Percentiles rank a stretch among this genome's conserved stretches.
These are phyloP conservation scores for Oidiodendron maius DNA, from an alignment of 495 filamentous ascomycete genomes.

Conservation along the genomic window DNA sequence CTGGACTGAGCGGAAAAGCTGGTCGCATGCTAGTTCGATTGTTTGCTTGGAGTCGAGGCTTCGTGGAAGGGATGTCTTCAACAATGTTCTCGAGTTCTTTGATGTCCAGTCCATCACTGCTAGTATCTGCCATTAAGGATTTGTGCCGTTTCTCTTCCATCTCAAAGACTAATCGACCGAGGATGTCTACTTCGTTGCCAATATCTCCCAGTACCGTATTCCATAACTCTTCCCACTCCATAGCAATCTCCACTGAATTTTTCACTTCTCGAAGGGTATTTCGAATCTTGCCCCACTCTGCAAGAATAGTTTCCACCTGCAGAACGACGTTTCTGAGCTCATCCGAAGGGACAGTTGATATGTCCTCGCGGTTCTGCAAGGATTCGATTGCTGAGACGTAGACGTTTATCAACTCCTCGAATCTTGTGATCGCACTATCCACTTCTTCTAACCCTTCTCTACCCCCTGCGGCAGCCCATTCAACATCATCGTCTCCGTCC, in stretches of 20 bases:
- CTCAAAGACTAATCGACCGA: constrained; percentile 81
- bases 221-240: constrained; percentile 99
- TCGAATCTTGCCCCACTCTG: constrained; percentile 80
- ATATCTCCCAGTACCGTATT: constrained; percentile 90
- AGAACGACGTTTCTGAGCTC: constrained; percentile 65
- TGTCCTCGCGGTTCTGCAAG: constrained; percentile 74
- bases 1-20: constrained; percentile 46
- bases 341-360: constrained; percentile 57
- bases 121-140: constrained; percentile 52
- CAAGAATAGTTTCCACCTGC: constrained; percentile 81
- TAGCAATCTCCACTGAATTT: constrained; percentile 86
- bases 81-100: constrained; percentile 90
- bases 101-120: constrained; percentile 66
- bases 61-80: constrained; percentile 70
- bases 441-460: constrained; percentile 85
- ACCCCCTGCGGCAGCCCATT: constrained; percentile 92
- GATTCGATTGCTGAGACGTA: constrained; percentile 90
- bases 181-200: constrained; percentile 77
- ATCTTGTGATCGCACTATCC: constrained; percentile 76
- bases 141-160: constrained; percentile 92
- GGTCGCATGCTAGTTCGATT: constrained; percentile 64
- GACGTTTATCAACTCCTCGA: constrained; percentile 80
- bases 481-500: constrained; percentile 91
- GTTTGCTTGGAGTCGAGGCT: constrained; percentile 27
- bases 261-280: constrained; percentile 70